Base-by-base conservation (phyloP, 2,329 filamentous ascomycete species). In the Neofusicoccum parvum region DNA sequence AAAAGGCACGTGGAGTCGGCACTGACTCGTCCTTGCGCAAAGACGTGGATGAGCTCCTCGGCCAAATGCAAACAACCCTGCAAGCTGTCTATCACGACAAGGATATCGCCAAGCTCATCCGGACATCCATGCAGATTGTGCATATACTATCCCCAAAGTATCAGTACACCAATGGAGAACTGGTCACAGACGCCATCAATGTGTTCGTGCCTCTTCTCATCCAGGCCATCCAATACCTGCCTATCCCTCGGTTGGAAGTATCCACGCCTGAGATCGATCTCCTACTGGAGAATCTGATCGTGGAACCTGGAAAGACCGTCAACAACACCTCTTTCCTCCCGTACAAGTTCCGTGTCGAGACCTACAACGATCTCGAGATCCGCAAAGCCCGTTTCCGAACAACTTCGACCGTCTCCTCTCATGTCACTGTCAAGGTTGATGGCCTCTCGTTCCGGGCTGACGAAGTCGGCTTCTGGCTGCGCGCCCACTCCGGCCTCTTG, bases 281-380 rank as follows among this genome's bases (percentile, higher is more conserved):
- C 5, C 81, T 98, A 0, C 81, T 98, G 2, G 94, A 98, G 74
- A 97, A 96, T 69, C 82, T 98, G 37, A 90, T 98, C 67, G 84
- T 98, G 37, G 92, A 97, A 73, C 94, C 94, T 0, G 94, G 94
- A 6, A 84, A 84, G 65, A 96, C 92, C 0, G 84, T 96, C 71
- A 94, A 97, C 75, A 82, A 90, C 68, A 92, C 90, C 3, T 97
- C 94, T 0, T 98, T 98, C 81, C 83, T 98, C 0, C 94, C 94
- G 0, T 94, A 92, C 79, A 88, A 88, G 64, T 82, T 97, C 62
- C 89, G 91, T 50, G 81, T 97, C 3, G 89, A 93, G 68, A 94
- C 92, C 0, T 90, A 90, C 76, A 97, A 96, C 72, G 91, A 96
- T 70, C 80, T 97, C 39, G 92, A 96, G 69, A 88, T 97, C 46